Conservation (phyloP, 805 yeast genomes). For the Candida morakotiae region DNA sequence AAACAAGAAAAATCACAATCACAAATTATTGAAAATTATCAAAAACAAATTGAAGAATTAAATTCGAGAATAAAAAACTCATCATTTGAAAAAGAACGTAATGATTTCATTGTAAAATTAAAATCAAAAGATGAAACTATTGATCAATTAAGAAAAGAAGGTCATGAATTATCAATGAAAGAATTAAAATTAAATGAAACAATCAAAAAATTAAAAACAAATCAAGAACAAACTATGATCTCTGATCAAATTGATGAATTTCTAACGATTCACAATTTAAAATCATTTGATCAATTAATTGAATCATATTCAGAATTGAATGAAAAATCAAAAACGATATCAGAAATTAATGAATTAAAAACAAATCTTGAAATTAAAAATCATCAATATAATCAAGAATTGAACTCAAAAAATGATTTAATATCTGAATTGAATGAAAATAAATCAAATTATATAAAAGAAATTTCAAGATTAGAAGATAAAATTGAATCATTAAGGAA, state of each 20-base stretch:
- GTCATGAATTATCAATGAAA: conserved; percentile 63
- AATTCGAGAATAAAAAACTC: background rate
- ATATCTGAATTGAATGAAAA: conserved; percentile 27
- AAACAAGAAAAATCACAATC: background rate
- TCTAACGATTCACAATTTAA: conserved; percentile 23
- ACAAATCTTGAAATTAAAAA: conserved; percentile 30
- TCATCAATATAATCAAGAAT: conserved; percentile 28
- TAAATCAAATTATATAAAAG: conserved; percentile 35
- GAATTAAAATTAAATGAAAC: conserved; percentile 67
- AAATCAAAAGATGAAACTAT: conserved; percentile 58
- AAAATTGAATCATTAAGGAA: conserved; percentile 66
- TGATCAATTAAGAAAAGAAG: conserved; percentile 67
- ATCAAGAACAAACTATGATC: conserved; percentile 25
- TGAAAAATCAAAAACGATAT: conserved; percentile 15
- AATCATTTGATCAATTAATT: conserved; percentile 24
- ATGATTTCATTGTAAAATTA: conserved; percentile 24
- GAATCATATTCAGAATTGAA: conserved; percentile 17
- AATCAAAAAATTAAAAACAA: conserved; percentile 55
- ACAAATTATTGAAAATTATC: background rate
- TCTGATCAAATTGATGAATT: conserved; percentile 37
- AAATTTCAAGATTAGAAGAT: conserved; percentile 58
- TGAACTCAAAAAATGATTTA: conserved; percentile 28
- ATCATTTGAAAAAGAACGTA: conserved; percentile 9
- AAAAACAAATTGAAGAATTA: background rate
- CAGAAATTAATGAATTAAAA: conserved; percentile 25